Base-by-base conservation (phyloP, 228 moss, liverwort and hornwort genomes). In the Sphagnum fallax region DNA sequence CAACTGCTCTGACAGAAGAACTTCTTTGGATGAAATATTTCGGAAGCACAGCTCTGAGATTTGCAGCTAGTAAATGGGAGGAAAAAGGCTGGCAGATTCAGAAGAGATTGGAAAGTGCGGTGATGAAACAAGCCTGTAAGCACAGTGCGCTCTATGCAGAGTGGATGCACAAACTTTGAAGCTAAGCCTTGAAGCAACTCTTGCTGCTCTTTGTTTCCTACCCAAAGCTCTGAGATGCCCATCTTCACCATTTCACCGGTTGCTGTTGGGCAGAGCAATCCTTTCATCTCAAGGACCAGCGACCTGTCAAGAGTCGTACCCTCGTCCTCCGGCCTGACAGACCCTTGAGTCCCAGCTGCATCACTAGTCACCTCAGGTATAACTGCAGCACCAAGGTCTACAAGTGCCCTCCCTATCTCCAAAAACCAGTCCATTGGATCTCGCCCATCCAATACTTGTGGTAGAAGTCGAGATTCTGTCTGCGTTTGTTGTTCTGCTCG, bases 141-240 rank as follows among this genome's bases (percentile, higher is more conserved):
- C 8, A 85, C 75, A 52, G 77, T 77, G 14, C 90, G 87, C 48
- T 90, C 90, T 8, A 90, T 84, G 79, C 90, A 93, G 51, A 85
- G 58, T 10, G 80, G 57, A 83, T 93, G 90, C 70, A 93, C 87
- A 80, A 93, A 90, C 67, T 75, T 87, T 55, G 75, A 73, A 62
- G 83, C 77, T 78, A 84, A 75, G 51, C 81, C 75, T 53, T 87
- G 90, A 12, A 93, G 82, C 65, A 93, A 75, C 62, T 75, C 84
- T 78, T 89, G 90, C 77, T 90, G 90, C 80, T 93, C 89, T 65
- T 80, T 85, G 67, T 70, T 88, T 78, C 93, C 93, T 68, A 93
- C 87, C 84, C 88, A 93, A 66, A 93, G 87, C 65, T 93, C 88
- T 50, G 73, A 65, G n/a, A 66, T 70, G 63, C 90, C 90, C 61